phyloP scores from a whole-genome alignment of 768 basidiomycete species.

The Hygrophorus pudorinus region DNA sequence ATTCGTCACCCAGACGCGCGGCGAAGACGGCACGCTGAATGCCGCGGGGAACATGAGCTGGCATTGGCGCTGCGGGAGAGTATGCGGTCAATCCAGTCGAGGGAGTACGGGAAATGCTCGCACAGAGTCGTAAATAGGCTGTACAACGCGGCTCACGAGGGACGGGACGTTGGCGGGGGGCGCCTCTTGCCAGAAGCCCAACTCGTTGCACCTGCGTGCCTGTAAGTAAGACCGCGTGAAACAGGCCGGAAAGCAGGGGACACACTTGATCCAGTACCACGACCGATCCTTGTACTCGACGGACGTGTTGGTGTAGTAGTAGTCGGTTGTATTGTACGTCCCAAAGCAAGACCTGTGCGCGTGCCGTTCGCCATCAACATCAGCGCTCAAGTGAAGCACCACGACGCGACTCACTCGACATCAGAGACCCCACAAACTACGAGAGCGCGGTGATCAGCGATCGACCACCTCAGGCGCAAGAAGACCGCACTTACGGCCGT shows the following conservation, averaged over 20 bases:
- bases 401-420: constrained; percentile 34
- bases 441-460: neutral
- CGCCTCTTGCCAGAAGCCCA: constrained; percentile 49
- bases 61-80: constrained; percentile 68
- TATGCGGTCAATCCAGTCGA: neutral
- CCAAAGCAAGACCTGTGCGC: constrained; percentile 29
- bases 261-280: constrained; percentile 65
- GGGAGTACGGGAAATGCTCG: neutral
- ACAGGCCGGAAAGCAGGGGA: constrained; percentile 1
- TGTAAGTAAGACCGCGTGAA: neutral
- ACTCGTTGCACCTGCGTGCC: constrained; percentile 51
- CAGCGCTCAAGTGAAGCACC: neutral
- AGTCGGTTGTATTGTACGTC: constrained; percentile 27
- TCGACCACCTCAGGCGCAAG: neutral
- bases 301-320: constrained; percentile 43
- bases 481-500: constrained; percentile 26
- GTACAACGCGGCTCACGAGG: constrained; percentile 46
- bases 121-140: constrained; percentile 47
- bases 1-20: constrained; percentile 35
- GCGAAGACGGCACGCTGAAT: constrained; percentile 37
- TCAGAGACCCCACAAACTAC: constrained; percentile 44
- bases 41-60: constrained; percentile 54
- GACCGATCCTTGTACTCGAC: constrained; percentile 50
- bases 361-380: neutral
- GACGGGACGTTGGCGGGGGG: constrained; percentile 28